Percentiles rank a stretch among this genome's conserved stretches.
These are phyloP conservation scores for Jimgerdemannia flammicorona DNA, from an alignment of 192 early-diverging fungal species.

Conservation along the genomic window DNA sequence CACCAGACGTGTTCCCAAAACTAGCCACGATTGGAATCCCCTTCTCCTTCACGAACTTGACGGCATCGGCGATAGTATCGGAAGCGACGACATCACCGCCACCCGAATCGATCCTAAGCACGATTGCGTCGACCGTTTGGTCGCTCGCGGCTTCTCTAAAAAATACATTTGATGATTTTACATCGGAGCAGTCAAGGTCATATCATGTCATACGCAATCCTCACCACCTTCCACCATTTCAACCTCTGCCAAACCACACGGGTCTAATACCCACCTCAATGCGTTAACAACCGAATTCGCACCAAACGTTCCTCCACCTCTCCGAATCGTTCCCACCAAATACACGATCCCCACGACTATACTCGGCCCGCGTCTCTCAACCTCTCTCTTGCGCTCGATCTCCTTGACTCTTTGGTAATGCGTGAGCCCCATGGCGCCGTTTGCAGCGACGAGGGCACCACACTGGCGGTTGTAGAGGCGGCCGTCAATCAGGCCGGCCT, in stretches of 20 bases:
- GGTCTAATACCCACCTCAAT: slow-evolving; percentile 9
- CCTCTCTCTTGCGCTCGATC: slow-evolving; percentile 23
- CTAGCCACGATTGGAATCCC: slow-evolving; percentile 66
- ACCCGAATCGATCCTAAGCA: slow-evolving; percentile 67
- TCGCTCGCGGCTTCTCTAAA: slow-evolving; percentile 53
- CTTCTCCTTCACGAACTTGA: slow-evolving; percentile 47
- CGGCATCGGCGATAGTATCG: slow-evolving; percentile 62
- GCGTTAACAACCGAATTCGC: slow-evolving; percentile 43
- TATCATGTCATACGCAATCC: no score
- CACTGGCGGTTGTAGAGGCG: slow-evolving; percentile 45
- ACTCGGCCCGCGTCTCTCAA: slow-evolving; percentile 25
- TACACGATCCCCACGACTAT: slow-evolving; percentile 64
- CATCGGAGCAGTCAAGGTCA: no score
- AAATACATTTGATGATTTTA: not conserved
- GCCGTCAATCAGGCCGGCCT: slow-evolving; percentile 49
- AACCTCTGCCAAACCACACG: not conserved
- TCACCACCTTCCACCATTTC: not conserved
- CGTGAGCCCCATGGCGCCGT: slow-evolving; percentile 23
- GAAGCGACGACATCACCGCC: slow-evolving; percentile 65
- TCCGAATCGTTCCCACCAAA: slow-evolving; percentile 50
- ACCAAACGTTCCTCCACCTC: slow-evolving; percentile 36
- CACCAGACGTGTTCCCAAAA: slow-evolving; percentile 48
- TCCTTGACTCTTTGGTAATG: slow-evolving; percentile 30
- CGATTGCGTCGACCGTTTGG: slow-evolving; percentile 49
- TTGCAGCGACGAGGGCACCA: slow-evolving; percentile 30